Percentiles rank a stretch among this genome's conserved stretches.
phyloP scores from a whole-genome alignment of 306 rosid genomes.

The Fragaria ananassa region DNA sequence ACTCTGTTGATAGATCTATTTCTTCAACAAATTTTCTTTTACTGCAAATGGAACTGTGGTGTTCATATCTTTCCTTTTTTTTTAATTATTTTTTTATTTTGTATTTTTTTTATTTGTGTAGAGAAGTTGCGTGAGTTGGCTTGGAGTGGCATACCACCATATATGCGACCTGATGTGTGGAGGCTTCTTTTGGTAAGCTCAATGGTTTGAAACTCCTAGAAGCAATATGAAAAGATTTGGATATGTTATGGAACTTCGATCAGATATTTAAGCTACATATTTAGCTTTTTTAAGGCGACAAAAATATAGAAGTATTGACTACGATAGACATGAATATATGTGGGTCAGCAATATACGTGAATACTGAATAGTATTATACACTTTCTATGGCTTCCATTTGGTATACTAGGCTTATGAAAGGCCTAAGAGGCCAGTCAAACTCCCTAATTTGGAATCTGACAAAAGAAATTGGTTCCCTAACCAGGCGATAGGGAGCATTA shows the following conservation, averaged over 20 bases:
- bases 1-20: not conserved
- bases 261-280: not conserved
- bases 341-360: not conserved
- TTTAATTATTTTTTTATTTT: not conserved
- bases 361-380: not conserved
- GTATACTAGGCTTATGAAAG: not conserved
- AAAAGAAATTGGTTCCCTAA: not conserved
- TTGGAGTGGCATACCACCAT: conserved; percentile 91
- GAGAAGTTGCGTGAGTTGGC: conserved; percentile 93
- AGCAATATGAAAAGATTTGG: not conserved
- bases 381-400: not conserved
- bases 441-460: conserved; percentile 1
- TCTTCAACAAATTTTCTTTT: not conserved
- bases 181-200: conserved; percentile 90
- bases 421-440: not conserved
- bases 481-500: not conserved
- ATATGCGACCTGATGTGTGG: conserved; percentile 94
- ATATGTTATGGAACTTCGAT: not conserved
- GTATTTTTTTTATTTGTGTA: conserved; percentile 24
- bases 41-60: not conserved
- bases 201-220: conserved; percentile 5
- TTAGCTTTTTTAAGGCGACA: not conserved
- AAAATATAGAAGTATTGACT: not conserved
- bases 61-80: not conserved
- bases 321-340: not conserved